Evolutionary conservation across 345 rosid genomes (phyloP), one percentile per base, ranked within the genome.

Genomic region (Euphorbia peplus): DNA sequence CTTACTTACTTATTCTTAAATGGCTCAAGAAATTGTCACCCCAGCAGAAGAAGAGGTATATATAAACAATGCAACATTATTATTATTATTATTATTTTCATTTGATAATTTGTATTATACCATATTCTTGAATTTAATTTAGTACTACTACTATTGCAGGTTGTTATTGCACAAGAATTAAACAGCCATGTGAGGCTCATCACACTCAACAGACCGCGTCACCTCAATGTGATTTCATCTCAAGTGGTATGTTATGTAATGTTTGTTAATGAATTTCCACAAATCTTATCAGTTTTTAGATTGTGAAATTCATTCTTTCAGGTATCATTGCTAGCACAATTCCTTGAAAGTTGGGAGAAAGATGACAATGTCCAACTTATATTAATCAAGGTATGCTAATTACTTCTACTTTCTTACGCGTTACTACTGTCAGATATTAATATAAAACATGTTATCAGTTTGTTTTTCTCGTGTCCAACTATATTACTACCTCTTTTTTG

Each of bases 201-300:
- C 75, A 90, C 87, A 41, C 79, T 93, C 75, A 93, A 93, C 83
- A 83, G 87, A 29, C 96, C 98, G 64, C 92, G 96, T 61, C 96
- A 89, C 53, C 72, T 90, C 70, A 93, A 93, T 83, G 89, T 87
- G 73, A 93, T 93, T 63, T 89, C 98, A 44, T 76, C 92, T 0
- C 55, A 85, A 82, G 90, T 90, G 93, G 98, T 90, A 80, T 66
- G 73, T 68, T 57, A 18, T 18, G 24, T 30, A n/a, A n/a, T n/a
- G n/a, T n/a, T n/a, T n/a, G n/a, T n/a, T n/a, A n/a, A n/a, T n/a
- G n/a, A n/a, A n/a, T n/a, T n/a, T n/a, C n/a, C 60, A 61, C 68
- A 4, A 1, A 21, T 7, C 53, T 19, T 26, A 73, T 19, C 21
- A 16, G 5, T 24, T 2, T n/a, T 53, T 58, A 19, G 19, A 18